These are phyloP conservation scores for Leishmania turanica DNA, from an alignment of 208 protist species.

Conservation along the genomic window DNA sequence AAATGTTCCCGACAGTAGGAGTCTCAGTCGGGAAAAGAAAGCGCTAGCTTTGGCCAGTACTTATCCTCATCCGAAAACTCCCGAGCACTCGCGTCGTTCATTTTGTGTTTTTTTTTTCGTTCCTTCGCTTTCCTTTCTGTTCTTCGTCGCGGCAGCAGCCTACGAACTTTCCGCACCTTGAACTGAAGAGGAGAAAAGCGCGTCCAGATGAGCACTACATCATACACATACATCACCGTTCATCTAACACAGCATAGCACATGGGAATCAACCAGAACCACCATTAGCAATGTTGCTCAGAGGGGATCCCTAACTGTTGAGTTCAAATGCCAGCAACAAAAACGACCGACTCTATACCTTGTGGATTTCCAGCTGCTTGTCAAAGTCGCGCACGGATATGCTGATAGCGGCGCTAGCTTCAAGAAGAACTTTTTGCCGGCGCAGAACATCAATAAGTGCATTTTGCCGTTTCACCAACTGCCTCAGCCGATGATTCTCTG, in stretches of 20 bases:
- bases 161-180: background rate
- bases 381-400: conserved; percentile 85
- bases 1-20: too few species aligned
- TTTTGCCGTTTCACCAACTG: conserved; percentile 87
- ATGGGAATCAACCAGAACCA: background rate
- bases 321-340: background rate
- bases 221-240: background rate
- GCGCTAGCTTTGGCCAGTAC: background rate
- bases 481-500: conserved; percentile 80
- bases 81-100: too few species aligned
- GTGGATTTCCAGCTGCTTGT: conserved; percentile 17
- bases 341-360: background rate
- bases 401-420: conserved; percentile 80
- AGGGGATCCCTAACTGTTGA: background rate
- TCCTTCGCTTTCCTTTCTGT: too few species aligned
- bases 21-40: background rate
- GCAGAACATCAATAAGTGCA: conserved; percentile 93
- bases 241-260: background rate
- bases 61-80: background rate
- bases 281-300: background rate
- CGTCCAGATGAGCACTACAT: background rate
- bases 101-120: too few species aligned
- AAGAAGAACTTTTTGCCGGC: conserved; percentile 93
- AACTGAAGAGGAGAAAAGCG: background rate
- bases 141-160: background rate